Conservation (phyloP, 371 early-diverging fungal genomes). For the Rhizopus delemar region DNA sequence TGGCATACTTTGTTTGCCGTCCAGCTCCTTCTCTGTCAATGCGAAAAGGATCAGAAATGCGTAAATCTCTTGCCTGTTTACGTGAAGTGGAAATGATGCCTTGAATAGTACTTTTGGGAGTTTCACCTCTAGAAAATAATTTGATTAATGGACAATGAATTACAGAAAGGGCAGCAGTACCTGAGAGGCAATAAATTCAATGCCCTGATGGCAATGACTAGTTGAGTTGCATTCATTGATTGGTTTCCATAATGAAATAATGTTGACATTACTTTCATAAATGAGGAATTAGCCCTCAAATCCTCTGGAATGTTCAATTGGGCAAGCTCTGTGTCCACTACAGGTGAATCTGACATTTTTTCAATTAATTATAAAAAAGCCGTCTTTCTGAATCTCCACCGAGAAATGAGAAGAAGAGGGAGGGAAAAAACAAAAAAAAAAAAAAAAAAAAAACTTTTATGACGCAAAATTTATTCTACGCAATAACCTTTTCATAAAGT, state of each 20-base stretch:
- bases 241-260: constrained; percentile 54
- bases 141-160: neutral
- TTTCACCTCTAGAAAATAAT: constrained; percentile 42
- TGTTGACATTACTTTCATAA: constrained; percentile 53
- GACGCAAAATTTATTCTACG: too few relatives aligned
- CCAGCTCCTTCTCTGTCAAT: constrained; percentile 45
- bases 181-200: constrained; percentile 45
- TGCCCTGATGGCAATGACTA: constrained; percentile 46
- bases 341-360: constrained; percentile 2
- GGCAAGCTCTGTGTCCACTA: constrained; percentile 45
- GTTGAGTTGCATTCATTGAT: constrained; percentile 49
- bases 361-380: neutral
- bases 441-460: neutral
- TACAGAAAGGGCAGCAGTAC: constrained; percentile 21
- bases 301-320: constrained; percentile 44
- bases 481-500: too few relatives aligned
- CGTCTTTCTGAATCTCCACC: neutral
- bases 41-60: constrained; percentile 44
- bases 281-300: constrained; percentile 48
- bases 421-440: too few relatives aligned
- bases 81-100: constrained; percentile 55
- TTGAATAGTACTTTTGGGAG: constrained; percentile 55
- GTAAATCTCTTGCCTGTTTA: constrained; percentile 38
- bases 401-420: too few relatives aligned
- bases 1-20: constrained; percentile 48